Percentiles rank a stretch among this genome's conserved stretches.
Conservation (phyloP, 2,329 filamentous ascomycete genomes). For the Magnaporthiopsis incrustans region DNA sequence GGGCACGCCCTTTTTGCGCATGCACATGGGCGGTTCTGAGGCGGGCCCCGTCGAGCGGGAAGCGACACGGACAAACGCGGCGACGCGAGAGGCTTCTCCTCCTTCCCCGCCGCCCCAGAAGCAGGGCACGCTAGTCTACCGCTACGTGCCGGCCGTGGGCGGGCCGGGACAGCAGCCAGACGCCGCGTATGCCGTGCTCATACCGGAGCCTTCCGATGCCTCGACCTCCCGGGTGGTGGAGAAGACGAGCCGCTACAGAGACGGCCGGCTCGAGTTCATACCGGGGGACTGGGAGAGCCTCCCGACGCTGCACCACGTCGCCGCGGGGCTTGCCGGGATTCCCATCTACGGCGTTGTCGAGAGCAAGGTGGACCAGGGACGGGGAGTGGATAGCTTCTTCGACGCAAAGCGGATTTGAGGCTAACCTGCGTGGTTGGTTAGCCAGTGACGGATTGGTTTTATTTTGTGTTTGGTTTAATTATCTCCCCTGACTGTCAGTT, state of each 20-base stretch:
- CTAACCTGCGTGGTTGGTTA: no score
- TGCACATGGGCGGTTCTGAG: no score
- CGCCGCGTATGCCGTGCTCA: constrained; percentile 40
- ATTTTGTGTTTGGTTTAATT: no score
- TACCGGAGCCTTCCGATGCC: constrained; percentile 26
- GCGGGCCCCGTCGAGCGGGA: constrained; percentile 10
- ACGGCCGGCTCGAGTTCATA: constrained; percentile 35
- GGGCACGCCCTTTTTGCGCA: constrained; percentile 20
- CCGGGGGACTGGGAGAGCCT: constrained; percentile 42
- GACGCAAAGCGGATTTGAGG: no score
- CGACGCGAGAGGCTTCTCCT: no score
- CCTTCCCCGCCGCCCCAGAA: no score
- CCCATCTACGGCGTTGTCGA: constrained; percentile 48
- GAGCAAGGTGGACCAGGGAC: constrained; percentile 46
- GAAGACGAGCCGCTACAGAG: constrained; percentile 29
- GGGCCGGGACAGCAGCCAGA: constrained; percentile 38
- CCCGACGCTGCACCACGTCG: constrained; percentile 53
- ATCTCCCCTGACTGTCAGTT: no score
- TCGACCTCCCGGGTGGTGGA: constrained; percentile 25
- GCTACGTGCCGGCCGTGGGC: constrained; percentile 49
- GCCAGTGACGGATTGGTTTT: no score
- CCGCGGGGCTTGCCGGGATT: constrained; percentile 42
- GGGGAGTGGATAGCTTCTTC: constrained; percentile 27
- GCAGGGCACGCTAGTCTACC: constrained; percentile 36
- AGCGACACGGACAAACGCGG: no score